Evolutionary conservation across 345 rosid genomes (phyloP).

Genomic region (Eucalyptus sp.): DNA sequence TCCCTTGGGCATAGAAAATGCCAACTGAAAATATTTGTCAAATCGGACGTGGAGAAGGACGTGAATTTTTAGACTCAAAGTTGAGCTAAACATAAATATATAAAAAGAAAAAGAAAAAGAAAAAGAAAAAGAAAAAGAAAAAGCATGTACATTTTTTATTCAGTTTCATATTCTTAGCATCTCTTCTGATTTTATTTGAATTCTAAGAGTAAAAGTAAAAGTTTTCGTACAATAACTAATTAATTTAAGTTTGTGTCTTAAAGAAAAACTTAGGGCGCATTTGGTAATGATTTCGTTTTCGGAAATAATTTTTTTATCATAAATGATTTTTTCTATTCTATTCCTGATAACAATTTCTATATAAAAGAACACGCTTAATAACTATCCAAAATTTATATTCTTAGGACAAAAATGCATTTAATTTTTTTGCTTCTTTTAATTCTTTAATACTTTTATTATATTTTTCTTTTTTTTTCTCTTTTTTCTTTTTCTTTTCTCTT

Average conservation of each 20-base stretch:
- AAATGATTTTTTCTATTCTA: too few species aligned
- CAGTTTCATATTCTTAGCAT: not conserved
- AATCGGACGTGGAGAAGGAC: not conserved
- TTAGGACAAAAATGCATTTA: too few species aligned
- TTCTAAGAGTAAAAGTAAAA: not conserved
- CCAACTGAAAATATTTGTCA: not conserved
- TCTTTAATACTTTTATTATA: too few species aligned
- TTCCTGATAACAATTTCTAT: too few species aligned
- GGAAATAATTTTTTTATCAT: rapidly evolving
- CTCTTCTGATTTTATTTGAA: not conserved
- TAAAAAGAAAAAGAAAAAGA: not conserved
- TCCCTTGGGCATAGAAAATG: not conserved
- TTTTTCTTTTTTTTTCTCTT: too few species aligned
- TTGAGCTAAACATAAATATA: not conserved
- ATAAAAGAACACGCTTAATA: rapidly evolving
- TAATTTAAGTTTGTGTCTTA: not conserved
- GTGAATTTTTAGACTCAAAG: not conserved
- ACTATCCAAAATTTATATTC: too few species aligned
- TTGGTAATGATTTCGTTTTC: rapidly evolving
- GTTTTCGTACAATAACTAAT: not conserved
- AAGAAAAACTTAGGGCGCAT: not conserved
- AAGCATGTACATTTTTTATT: not conserved
- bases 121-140: not conserved
- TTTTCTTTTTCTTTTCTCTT: too few species aligned
- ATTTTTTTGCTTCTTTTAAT: too few species aligned